Conservation (phyloP, 2,329 filamentous ascomycete species). For the Xylariaceae sp. region DNA sequence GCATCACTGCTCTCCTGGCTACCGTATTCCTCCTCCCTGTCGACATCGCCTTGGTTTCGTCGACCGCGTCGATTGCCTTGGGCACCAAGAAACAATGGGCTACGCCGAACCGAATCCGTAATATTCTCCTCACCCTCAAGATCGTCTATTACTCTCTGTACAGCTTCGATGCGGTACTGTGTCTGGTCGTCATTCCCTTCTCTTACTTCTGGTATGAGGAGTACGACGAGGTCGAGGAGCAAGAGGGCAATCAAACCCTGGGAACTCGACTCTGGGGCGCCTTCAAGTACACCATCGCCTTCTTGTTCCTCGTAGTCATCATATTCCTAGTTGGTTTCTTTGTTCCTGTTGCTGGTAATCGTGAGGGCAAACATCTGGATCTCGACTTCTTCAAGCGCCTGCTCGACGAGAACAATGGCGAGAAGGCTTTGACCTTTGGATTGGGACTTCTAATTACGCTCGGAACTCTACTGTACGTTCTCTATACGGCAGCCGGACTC, state of each 20-base stretch:
- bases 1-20: constrained; percentile 78
- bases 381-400: constrained; percentile 89
- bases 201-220: constrained; percentile 98
- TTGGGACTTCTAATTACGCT: constrained; percentile 83
- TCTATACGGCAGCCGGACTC: constrained; percentile 85
- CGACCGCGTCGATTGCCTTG: constrained; percentile 67
- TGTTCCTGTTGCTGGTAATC: constrained; percentile 69
- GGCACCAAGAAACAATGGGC: constrained; percentile 95
- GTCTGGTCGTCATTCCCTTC: constrained; percentile 85
- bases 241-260: constrained; percentile 69
- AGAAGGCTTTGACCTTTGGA: constrained; percentile 85
- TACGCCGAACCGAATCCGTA: constrained; percentile 69
- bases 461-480: constrained; percentile 75
- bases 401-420: constrained; percentile 79
- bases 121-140: constrained; percentile 74
- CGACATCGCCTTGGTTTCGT: constrained; percentile 90
- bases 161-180: constrained; percentile 83
- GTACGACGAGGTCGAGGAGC: constrained; percentile 83
- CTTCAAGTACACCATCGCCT: constrained; percentile 83
- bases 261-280: constrained; percentile 72
- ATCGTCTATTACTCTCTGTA: constrained; percentile 92
- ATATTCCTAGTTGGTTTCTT: constrained; percentile 94
- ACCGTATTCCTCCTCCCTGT: constrained; percentile 90
- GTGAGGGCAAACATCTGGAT: constrained; percentile 63
- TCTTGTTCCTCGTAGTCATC: constrained; percentile 71